These are phyloP conservation scores for Claviceps citrina DNA, from an alignment of 2,329 filamentous ascomycete species.

Conservation along the genomic window DNA sequence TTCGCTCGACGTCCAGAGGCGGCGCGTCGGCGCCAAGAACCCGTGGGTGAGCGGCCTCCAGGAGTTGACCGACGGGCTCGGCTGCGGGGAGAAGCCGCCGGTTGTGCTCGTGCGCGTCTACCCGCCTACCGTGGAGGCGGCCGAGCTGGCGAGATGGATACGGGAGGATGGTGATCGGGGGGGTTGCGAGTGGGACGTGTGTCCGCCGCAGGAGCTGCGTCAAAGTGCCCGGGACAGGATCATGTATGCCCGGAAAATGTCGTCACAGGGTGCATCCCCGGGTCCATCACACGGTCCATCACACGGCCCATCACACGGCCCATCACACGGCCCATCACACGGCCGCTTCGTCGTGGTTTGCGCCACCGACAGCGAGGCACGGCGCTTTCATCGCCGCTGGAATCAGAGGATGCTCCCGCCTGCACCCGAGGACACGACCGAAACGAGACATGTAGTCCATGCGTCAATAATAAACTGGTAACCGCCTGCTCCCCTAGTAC, in stretches of 20 bases:
- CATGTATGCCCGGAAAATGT: slow-evolving; percentile 10
- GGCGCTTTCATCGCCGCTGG: slow-evolving; percentile 27
- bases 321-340: too few relatives aligned
- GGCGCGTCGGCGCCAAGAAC: slow-evolving; percentile 10
- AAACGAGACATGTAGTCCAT: slow-evolving; percentile 12
- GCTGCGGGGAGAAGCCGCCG: slow-evolving; percentile 13
- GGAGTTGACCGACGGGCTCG: slow-evolving; percentile 11
- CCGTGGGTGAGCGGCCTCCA: slow-evolving; percentile 15
- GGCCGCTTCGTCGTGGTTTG: slow-evolving; percentile 21
- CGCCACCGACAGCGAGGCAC: slow-evolving; percentile 18
- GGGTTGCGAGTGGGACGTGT: slow-evolving; percentile 12
- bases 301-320: too few relatives aligned
- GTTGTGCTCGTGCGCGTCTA: slow-evolving; percentile 18
- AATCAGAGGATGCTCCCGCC: slow-evolving; percentile 19
- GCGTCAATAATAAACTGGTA: slow-evolving; percentile 21
- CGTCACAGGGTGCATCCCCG: too few relatives aligned
- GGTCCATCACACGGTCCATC: too few relatives aligned
- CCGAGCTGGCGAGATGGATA: slow-evolving; percentile 23
- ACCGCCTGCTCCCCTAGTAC: slow-evolving; percentile 9
- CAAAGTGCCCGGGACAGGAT: too few relatives aligned
- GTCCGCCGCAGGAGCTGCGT: slow-evolving; percentile 8
- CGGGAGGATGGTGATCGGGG: slow-evolving; percentile 26
- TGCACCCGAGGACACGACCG: slow-evolving; percentile 3
- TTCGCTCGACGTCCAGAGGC: slow-evolving; percentile 8
- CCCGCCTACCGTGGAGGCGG: slow-evolving; percentile 16